phyloP scores from a whole-genome alignment of 1,284 basidiomycete genomes.

The Hemileia vastatrix region DNA sequence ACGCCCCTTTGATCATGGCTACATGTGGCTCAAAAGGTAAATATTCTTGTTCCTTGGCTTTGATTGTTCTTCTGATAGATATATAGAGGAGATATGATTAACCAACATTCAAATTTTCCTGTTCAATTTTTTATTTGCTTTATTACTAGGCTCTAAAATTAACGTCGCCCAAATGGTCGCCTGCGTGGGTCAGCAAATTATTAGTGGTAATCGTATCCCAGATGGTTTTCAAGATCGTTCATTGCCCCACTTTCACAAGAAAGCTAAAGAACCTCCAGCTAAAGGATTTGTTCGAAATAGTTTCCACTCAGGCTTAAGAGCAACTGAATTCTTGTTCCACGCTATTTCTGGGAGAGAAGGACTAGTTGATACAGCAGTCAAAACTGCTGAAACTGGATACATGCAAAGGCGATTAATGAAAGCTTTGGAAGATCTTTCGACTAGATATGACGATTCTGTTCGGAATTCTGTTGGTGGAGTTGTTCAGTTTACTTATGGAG shows the following conservation, averaged over 20 bases:
- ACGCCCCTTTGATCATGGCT: slow-evolving; percentile 97
- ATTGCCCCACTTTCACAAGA: slow-evolving; percentile 95
- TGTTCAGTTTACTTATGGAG: slow-evolving; percentile 97
- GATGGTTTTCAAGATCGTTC: slow-evolving; percentile 99
- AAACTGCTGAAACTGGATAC: slow-evolving; percentile 73
- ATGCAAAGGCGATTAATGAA: slow-evolving; percentile 99
- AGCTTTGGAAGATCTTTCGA: slow-evolving; percentile 90
- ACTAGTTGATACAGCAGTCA: slow-evolving; percentile 70
- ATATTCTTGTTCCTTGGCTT: neutral
- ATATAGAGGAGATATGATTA: no score
- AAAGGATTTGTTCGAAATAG: slow-evolving; percentile 96
- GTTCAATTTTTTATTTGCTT: neutral
- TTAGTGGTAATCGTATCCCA: slow-evolving; percentile 92
- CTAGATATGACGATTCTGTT: slow-evolving; percentile 94
- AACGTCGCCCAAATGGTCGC: slow-evolving; percentile 99
- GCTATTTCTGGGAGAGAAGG: slow-evolving; percentile 98
- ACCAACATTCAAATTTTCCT: neutral
- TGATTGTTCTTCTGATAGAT: neutral
- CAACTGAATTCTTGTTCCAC: slow-evolving; percentile 97
- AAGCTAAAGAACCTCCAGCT: slow-evolving; percentile 89
- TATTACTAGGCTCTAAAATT: slow-evolving; percentile 69
- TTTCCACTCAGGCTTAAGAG: slow-evolving; percentile 87
- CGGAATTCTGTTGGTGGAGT: slow-evolving; percentile 89
- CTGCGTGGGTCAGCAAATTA: slow-evolving; percentile 99
- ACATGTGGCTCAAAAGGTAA: slow-evolving; percentile 89